phyloP scores from a whole-genome alignment of 805 yeast genomes.

The Nakazawaea sp. region DNA sequence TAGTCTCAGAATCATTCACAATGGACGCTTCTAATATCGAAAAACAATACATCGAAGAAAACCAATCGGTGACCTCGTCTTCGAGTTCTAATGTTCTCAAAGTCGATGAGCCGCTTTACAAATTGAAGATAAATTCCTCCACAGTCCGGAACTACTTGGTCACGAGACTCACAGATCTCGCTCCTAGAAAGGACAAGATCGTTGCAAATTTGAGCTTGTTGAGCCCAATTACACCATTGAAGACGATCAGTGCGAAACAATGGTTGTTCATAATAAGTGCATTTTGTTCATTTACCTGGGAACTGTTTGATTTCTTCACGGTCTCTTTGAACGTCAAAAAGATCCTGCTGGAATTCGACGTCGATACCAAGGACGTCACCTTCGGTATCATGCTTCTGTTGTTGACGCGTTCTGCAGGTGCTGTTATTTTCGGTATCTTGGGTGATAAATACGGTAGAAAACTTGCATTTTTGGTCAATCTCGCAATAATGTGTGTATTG shows the following conservation, averaged over 20 bases:
- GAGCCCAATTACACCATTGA: slow-evolving; percentile 38
- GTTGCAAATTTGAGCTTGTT: slow-evolving; percentile 13
- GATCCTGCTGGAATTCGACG: slow-evolving; percentile 42
- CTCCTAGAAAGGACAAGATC: slow-evolving; percentile 31
- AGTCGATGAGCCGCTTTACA: slow-evolving; percentile 4
- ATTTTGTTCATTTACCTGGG: slow-evolving; percentile 63
- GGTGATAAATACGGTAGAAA: slow-evolving; percentile 64
- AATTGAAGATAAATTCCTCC: slow-evolving; percentile 23
- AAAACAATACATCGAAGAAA: not conserved
- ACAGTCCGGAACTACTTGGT: slow-evolving; percentile 29
- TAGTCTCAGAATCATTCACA: too few species aligned
- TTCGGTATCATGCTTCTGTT: slow-evolving; percentile 72
- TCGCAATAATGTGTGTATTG: slow-evolving; percentile 42
- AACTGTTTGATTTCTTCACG: slow-evolving; percentile 64
- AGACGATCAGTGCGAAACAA: slow-evolving; percentile 27
- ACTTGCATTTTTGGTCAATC: slow-evolving; percentile 53
- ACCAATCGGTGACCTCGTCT: not conserved
- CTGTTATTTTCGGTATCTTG: slow-evolving; percentile 54
- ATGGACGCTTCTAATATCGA: not conserved
- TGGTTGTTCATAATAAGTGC: slow-evolving; percentile 61
- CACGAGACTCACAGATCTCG: slow-evolving; percentile 42
- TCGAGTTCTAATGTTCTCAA: too few species aligned
- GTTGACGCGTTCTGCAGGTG: slow-evolving; percentile 69
- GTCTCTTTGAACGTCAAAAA: slow-evolving; percentile 48
- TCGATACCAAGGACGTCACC: slow-evolving; percentile 42